Evolutionary conservation across 2,329 filamentous ascomycete genomes (phyloP).

Genomic region (Acrocalymma vagum): DNA sequence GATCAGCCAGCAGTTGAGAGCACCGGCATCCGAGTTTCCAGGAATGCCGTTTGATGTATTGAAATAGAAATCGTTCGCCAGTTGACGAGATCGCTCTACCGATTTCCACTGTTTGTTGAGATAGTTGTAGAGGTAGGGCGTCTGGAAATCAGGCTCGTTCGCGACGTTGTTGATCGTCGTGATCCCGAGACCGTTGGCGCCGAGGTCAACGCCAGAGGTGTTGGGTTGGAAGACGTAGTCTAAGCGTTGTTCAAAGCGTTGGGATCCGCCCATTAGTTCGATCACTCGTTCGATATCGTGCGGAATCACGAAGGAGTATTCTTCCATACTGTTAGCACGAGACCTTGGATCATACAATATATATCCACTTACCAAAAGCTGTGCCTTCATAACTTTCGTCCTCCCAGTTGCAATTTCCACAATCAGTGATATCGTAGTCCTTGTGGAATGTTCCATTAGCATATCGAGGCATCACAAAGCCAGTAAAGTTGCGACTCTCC

Average conservation of each 20-base stretch:
- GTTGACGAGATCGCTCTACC: slow-evolving; percentile 38
- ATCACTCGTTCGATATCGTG: slow-evolving; percentile 54
- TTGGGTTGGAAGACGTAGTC: slow-evolving; percentile 53
- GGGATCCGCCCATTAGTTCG: slow-evolving; percentile 51
- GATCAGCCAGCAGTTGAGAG: slow-evolving; percentile 60
- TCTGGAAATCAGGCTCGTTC: slow-evolving; percentile 52
- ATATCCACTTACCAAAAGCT: slow-evolving; percentile 39
- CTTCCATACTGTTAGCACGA: slow-evolving; percentile 16
- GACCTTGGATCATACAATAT: background rate
- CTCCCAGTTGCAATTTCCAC: slow-evolving; percentile 52
- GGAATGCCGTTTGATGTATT: slow-evolving; percentile 52
- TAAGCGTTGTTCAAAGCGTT: slow-evolving; percentile 49
- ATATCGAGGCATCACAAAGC: slow-evolving; percentile 47
- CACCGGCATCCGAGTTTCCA: slow-evolving; percentile 57
- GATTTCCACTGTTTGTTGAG: slow-evolving; percentile 50
- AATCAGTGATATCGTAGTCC: slow-evolving; percentile 53
- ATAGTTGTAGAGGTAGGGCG: slow-evolving; percentile 53
- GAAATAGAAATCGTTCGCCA: slow-evolving; percentile 53
- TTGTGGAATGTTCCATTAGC: slow-evolving; percentile 45
- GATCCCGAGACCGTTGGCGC: slow-evolving; percentile 45
- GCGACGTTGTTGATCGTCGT: slow-evolving; percentile 48
- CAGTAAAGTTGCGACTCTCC: slow-evolving; percentile 46
- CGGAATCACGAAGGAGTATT: slow-evolving; percentile 55
- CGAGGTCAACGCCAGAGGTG: slow-evolving; percentile 45
- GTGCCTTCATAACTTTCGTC: slow-evolving; percentile 54